Conservation (phyloP, 2,329 filamentous ascomycete species). For the Aspergillus proliferans region DNA sequence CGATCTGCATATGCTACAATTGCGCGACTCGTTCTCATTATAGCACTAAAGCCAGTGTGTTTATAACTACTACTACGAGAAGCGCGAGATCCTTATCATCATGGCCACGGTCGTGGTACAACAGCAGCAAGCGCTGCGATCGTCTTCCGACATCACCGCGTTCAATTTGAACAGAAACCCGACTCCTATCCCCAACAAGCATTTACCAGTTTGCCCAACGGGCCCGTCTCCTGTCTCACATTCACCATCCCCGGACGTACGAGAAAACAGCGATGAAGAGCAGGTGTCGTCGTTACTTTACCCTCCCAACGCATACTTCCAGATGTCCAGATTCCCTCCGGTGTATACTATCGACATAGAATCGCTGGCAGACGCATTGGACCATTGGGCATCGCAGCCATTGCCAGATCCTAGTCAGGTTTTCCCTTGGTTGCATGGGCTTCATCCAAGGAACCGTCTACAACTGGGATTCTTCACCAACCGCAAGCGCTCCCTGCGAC, state of each 20-base stretch:
- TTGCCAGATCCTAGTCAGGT: conserved; percentile 78
- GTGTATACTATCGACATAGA: conserved; percentile 68
- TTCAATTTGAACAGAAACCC: conserved; percentile 55
- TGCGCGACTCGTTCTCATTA: background rate
- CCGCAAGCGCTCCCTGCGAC: conserved; percentile 63
- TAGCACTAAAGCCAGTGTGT: background rate
- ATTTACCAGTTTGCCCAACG: conserved; percentile 81
- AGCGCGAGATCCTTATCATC: background rate
- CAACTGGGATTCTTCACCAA: conserved; percentile 86
- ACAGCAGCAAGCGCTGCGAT: conserved; percentile 40
- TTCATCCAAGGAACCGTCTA: conserved; percentile 81
- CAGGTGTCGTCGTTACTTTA: conserved; percentile 65
- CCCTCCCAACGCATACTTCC: conserved; percentile 61
- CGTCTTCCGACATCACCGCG: conserved; percentile 39
- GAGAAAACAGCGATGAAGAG: conserved; percentile 45
- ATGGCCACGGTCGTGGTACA: conserved; percentile 47
- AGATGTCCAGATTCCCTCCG: conserved; percentile 50
- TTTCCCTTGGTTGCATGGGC: conserved; percentile 93
- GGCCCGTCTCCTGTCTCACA: conserved; percentile 62
- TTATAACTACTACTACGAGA: background rate
- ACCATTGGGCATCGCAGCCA: conserved; percentile 70
- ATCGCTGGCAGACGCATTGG: conserved; percentile 64
- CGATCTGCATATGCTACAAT: background rate
- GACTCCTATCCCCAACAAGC: conserved; percentile 74
- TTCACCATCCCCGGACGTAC: conserved; percentile 58